Base-by-base conservation (phyloP, 495 filamentous ascomycete species). In the Xylaria curta region DNA sequence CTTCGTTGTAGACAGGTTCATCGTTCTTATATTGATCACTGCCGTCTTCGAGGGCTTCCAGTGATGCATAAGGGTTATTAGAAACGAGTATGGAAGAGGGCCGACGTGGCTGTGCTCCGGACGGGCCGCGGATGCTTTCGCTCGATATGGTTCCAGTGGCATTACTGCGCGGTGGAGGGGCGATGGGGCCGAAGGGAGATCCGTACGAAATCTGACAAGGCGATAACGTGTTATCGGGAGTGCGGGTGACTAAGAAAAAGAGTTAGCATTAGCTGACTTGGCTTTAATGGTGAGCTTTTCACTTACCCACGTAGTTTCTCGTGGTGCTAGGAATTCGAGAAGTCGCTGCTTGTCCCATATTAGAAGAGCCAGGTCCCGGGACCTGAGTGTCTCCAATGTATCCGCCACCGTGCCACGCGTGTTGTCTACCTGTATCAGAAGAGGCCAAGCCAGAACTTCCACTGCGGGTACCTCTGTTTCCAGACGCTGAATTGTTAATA, bases 101-200 rank as follows among this genome's bases (percentile, higher is more conserved):
- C 54, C 46, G 44, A 31, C 56, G 21, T 9, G 46, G 47, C 8
- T 51, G 59, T 53, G 5, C 28, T 7, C 24, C 46, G 40, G 49
- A 56, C 31, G 68, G 2, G 63, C 69, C 49, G n/a, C 33, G 46
- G 1, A 47, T 1, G 24, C 13, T 17, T 46, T 71, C 61, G 21
- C 12, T 40, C 15, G 21, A 51, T 4, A 56, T 15, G 1, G 13
- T 12, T 47, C 10, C 59, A 6, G 53, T 10, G 5, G 46, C 46
- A 17, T 33, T 53, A 24, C 53, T 56, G 19, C 69, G 69, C 2
- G 42, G 26, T 19, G 69, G 69, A 4, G 61, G 61, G 4, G 61
- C 69, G 17, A 71, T 71, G 13, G 69, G 69, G 28, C 69, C 69
- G 62, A 66, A 71, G 0, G 49, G 62, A 0, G 61, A 66, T 21